Percentiles rank a stretch among this genome's conserved stretches.
These are phyloP conservation scores for Neonothopanus nambi DNA, from an alignment of 1,284 basidiomycete genomes.

Conservation along the genomic window DNA sequence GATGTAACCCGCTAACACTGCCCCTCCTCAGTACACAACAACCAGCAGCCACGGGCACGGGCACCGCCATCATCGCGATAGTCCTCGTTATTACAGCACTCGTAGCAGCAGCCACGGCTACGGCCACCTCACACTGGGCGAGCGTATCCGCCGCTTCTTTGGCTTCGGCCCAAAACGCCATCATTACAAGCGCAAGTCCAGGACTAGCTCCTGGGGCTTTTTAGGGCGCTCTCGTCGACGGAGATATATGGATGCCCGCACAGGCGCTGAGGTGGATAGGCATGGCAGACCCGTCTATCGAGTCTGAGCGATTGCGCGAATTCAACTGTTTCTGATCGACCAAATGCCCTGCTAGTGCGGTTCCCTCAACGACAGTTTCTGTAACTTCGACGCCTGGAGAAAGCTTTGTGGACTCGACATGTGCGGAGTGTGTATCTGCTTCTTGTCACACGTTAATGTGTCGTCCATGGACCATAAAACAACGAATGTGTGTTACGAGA, in stretches of 20 bases:
- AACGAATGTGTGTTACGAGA: too few relatives aligned
- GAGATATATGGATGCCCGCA: constrained; percentile 48
- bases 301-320: too few relatives aligned
- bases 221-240: constrained; percentile 45
- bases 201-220: constrained; percentile 45
- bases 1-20: not conserved
- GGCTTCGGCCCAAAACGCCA: constrained; percentile 44
- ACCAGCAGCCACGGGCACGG: not conserved
- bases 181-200: constrained; percentile 36
- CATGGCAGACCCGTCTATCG: constrained; percentile 52
- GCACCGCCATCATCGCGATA: constrained; percentile 18
- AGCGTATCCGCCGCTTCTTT: constrained; percentile 57
- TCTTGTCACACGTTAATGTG: too few relatives aligned
- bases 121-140: constrained; percentile 40
- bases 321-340: too few relatives aligned
- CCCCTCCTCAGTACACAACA: not conserved
- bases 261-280: constrained; percentile 18
- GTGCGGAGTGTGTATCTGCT: too few relatives aligned
- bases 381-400: too few relatives aligned
- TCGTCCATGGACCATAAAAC: too few relatives aligned
- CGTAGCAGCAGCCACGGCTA: constrained; percentile 15
- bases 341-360: too few relatives aligned
- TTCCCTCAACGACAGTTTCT: too few relatives aligned
- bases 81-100: constrained; percentile 21
- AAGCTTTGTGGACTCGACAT: too few relatives aligned